phyloP scores from a whole-genome alignment of 1,284 basidiomycete species.

The Bjerkandera adusta region DNA sequence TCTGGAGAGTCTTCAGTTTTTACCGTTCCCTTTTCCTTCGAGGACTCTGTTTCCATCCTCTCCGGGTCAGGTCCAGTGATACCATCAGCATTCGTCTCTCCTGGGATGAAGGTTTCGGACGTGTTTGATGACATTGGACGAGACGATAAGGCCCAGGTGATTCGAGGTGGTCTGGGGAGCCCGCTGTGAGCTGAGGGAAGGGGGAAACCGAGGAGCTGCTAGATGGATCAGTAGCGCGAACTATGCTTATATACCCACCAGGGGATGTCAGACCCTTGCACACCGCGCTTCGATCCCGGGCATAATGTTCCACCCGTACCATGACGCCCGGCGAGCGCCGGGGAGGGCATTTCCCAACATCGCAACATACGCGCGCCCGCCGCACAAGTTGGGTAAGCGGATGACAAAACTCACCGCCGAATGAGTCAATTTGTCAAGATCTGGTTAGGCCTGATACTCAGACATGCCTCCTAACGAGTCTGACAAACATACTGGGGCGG shows the following conservation, averaged over 20 bases:
- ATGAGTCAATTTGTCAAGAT: too few relatives aligned
- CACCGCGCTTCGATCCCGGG: not conserved
- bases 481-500: not conserved
- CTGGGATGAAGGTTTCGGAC: slow-evolving; percentile 3
- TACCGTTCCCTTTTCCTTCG: not conserved
- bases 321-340: too few relatives aligned
- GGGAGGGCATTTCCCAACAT: too few relatives aligned
- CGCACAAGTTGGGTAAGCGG: too few relatives aligned
- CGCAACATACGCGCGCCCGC: too few relatives aligned
- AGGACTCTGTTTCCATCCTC: not conserved
- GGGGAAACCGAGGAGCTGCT: not conserved
- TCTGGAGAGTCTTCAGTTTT: not conserved
- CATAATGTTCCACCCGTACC: too few relatives aligned
- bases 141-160: slow-evolving; percentile 6
- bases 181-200: not conserved
- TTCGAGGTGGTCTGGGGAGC: too few relatives aligned
- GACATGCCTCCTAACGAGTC: not conserved
- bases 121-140: slow-evolving; percentile 2
- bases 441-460: too few relatives aligned
- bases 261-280: not conserved
- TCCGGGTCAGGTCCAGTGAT: not conserved
- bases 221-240: not conserved
- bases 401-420: too few relatives aligned
- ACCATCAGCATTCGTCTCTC: not conserved
- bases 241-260: not conserved